Conservation (phyloP, 2,329 filamentous ascomycete species). For the Penicillium expansum region DNA sequence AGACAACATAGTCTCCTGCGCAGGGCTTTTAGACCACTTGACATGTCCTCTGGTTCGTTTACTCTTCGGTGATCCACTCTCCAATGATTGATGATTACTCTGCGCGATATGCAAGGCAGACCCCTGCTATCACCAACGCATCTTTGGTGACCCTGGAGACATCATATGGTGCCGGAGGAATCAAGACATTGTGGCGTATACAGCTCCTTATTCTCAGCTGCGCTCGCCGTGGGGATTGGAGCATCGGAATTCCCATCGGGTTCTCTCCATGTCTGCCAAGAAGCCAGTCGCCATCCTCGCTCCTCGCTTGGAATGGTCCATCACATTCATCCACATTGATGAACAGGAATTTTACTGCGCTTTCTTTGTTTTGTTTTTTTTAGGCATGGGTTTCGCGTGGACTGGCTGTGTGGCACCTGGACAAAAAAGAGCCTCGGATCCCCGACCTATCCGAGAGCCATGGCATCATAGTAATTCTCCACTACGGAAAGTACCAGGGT, state of each 20-base stretch:
- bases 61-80: constrained; percentile 3
- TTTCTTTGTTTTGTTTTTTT: background rate
- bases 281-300: background rate
- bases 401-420: background rate
- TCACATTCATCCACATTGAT: constrained; percentile 2
- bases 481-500: constrained; percentile 2
- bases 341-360: constrained; percentile 1
- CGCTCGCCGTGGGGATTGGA: background rate
- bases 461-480: constrained; percentile 2
- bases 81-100: constrained; percentile 6
- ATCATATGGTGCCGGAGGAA: background rate
- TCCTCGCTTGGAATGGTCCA: background rate
- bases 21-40: background rate
- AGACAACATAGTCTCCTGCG: constrained; percentile 1
- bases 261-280: background rate
- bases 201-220: background rate
- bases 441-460: constrained; percentile 5
- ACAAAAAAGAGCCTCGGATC: background rate
- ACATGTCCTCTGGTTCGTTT: background rate
- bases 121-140: constrained; percentile 20
- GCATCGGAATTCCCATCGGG: background rate
- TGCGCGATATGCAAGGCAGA: constrained; percentile 20
- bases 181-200: background rate
- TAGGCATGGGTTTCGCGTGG: constrained; percentile 2
- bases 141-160: background rate